Conservation (phyloP, 805 yeast species). For the Candida michaelii region DNA sequence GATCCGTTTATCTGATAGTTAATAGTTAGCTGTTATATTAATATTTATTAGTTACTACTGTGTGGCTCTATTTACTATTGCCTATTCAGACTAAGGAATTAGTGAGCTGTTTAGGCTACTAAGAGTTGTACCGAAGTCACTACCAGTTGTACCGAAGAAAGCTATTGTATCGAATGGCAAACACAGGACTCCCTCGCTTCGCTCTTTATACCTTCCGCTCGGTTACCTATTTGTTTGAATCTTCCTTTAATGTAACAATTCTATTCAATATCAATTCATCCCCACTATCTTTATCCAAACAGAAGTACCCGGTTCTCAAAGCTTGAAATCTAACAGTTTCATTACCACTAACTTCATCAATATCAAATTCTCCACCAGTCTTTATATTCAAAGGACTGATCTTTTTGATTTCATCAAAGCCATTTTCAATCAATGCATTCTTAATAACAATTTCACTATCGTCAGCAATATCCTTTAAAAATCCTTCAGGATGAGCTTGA, state of each 20-base stretch:
- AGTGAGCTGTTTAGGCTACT: too few species aligned
- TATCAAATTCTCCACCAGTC: conserved; percentile 62
- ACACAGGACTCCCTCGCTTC: too few species aligned
- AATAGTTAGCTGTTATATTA: too few species aligned
- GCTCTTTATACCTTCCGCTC: too few species aligned
- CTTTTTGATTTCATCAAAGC: conserved; percentile 63
- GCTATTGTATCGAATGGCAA: too few species aligned
- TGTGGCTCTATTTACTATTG: too few species aligned
- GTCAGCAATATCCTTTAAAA: conserved; percentile 76
- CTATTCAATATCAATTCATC: conserved; percentile 76
- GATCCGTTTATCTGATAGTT: too few species aligned
- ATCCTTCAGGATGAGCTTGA: conserved; percentile 82
- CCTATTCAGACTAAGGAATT: too few species aligned
- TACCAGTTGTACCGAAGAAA: background rate
- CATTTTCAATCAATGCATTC: conserved; percentile 72
- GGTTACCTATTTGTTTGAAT: conserved; percentile 11
- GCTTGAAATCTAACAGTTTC: conserved; percentile 98
- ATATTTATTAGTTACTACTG: too few species aligned
- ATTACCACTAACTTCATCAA: conserved; percentile 61
- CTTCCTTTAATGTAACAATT: conserved; percentile 87
- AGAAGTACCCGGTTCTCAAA: conserved; percentile 92
- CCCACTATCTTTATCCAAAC: conserved; percentile 77
- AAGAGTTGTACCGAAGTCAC: too few species aligned
- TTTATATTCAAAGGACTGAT: conserved; percentile 76
- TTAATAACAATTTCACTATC: conserved; percentile 68